phyloP scores from a whole-genome alignment of 371 early-diverging fungal genomes.

The Haplosporangium sp. region DNA sequence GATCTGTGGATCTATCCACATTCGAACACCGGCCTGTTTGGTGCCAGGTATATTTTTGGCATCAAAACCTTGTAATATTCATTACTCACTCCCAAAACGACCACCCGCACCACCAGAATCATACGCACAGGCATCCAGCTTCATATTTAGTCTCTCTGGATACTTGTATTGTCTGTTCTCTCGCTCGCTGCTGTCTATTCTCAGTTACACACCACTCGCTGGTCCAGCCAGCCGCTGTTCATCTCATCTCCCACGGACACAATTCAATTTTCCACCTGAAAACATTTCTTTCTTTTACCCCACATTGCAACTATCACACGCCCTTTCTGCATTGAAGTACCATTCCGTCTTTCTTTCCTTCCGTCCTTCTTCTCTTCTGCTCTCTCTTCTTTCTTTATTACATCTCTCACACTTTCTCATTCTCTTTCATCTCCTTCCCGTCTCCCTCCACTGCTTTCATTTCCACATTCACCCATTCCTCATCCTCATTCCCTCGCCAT shows the following conservation, averaged over 20 bases:
- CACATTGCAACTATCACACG: background rate
- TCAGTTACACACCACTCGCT: too few relatives aligned
- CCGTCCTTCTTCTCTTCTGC: background rate
- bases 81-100: too few relatives aligned
- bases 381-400: background rate
- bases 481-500: slow-evolving; percentile 1
- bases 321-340: background rate
- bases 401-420: background rate
- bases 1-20: too few relatives aligned
- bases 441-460: background rate
- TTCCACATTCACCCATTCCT: background rate
- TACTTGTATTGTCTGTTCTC: too few relatives aligned
- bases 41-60: too few relatives aligned
- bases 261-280: background rate
- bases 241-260: background rate
- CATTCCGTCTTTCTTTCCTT: background rate
- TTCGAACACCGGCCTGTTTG: too few relatives aligned
- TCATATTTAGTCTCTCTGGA: too few relatives aligned
- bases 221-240: too few relatives aligned
- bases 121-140: too few relatives aligned
- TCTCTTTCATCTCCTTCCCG: background rate
- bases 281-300: background rate
- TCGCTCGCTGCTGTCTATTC: too few relatives aligned
- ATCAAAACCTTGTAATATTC: too few relatives aligned
- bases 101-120: too few relatives aligned